Base-by-base conservation (phyloP, 257 asterid genomes). In the Haberlea rhodopensis region DNA sequence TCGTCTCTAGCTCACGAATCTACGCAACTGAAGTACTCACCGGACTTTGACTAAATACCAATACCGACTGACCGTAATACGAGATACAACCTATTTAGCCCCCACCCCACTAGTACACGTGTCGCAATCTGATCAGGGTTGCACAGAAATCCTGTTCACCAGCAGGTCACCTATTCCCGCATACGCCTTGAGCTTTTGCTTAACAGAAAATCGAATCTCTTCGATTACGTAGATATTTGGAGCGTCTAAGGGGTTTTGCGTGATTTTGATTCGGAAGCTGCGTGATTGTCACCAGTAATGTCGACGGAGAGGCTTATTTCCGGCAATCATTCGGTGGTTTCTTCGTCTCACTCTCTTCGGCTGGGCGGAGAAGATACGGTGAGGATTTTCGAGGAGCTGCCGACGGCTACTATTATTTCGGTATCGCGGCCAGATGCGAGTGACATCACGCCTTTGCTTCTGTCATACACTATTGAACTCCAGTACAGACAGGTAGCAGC, bases 391-490 rank as follows among this genome's bases (percentile, higher is more conserved):
- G 97, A 92, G 3, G 96, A 89, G 75, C 40, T 92, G 71, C 99
- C 99, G 2, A 80, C 76, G 66, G 95, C 94, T 15, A 81, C 70
- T 2, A 79, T 92, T 29, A 78, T 85, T 10, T 78, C 87, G 52
- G 90, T 89, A 25, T 87, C 96, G 31, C 82, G 92, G 29, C 86
- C 94, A 46, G 99, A 92, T 70, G 91, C 88, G 37, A 80, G 84
- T 53, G 94, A 92, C 73, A 70, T 89, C 76, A 82, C 91, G 52
- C 99, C 99, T 7, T 75, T 89, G 86, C 96, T 92, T 61, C 75
- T 92, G 71, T 80, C 96, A 0, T 92, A 92, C 71, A 87, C 89
- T 43, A 92, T 92, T 71, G 84, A 89, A 71, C 75, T 92, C 46
- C 91, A 75, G 59, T 92, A 89, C 84, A 89, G 85, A 62, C 94